Percentiles rank a stretch among this genome's conserved stretches.
phyloP scores from a whole-genome alignment of 2,329 filamentous ascomycete species.

The Diaporthe longicolla region DNA sequence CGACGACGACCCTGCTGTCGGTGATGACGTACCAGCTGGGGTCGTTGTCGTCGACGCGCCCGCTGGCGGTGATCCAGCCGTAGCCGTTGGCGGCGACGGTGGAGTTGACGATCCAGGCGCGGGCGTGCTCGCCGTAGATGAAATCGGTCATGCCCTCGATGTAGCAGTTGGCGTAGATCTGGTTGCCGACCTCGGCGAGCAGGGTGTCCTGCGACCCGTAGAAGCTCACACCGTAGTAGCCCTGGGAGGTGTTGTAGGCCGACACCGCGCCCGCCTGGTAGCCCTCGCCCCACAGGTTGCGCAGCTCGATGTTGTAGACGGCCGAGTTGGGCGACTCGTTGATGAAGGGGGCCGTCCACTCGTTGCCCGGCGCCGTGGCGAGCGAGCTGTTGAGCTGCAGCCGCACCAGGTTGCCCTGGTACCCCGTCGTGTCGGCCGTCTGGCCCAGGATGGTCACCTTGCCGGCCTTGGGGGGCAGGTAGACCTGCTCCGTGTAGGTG shows the following conservation, averaged over 20 bases:
- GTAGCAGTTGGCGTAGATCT: constrained; percentile 66
- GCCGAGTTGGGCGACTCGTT: constrained; percentile 60
- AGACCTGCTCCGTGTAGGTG: constrained; percentile 71
- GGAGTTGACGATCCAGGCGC: constrained; percentile 66
- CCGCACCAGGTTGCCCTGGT: constrained; percentile 60
- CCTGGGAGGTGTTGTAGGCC: constrained; percentile 64
- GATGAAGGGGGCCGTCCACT: constrained; percentile 59
- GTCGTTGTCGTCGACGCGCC: constrained; percentile 54
- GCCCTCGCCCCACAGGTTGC: constrained; percentile 62
- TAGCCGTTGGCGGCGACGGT: constrained; percentile 61
- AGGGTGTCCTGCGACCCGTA: constrained; percentile 71
- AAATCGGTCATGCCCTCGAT: constrained; percentile 72
- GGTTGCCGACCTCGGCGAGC: constrained; percentile 63
- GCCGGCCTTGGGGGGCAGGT: constrained; percentile 60
- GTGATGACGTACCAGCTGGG: constrained; percentile 69
- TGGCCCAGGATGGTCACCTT: constrained; percentile 68
- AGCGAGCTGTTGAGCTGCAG: constrained; percentile 34
- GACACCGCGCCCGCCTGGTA: constrained; percentile 67
- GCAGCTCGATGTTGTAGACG: constrained; percentile 71
- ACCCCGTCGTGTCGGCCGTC: constrained; percentile 61
- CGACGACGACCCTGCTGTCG: constrained; percentile 60
- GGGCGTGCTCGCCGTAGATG: constrained; percentile 69
- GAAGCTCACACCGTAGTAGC: constrained; percentile 69
- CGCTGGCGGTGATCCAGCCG: constrained; percentile 63
- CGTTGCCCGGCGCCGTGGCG: constrained; percentile 38